These are phyloP conservation scores for Atkinsonella texensis DNA, from an alignment of 2,329 filamentous ascomycete species.

Conservation along the genomic window DNA sequence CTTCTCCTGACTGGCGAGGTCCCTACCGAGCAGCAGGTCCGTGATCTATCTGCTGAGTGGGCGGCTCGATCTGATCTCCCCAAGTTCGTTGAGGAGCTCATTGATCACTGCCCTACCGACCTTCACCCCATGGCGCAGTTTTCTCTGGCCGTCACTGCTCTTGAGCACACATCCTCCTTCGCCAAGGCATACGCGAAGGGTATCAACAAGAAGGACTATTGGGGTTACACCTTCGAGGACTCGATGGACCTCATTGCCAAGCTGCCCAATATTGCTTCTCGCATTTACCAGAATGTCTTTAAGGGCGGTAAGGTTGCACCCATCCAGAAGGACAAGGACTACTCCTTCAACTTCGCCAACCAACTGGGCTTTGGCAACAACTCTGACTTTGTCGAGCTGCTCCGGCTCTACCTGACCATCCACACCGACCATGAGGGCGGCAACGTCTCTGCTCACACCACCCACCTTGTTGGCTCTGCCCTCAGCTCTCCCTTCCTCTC, in stretches of 20 bases:
- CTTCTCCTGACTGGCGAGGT: constrained; percentile 97
- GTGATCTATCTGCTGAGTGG: constrained; percentile 96
- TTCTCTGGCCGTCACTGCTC: constrained; percentile 91
- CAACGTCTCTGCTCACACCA: constrained; percentile 97
- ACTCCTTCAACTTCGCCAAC: constrained; percentile 98
- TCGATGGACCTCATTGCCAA: constrained; percentile 99
- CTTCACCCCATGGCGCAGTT: constrained; percentile 99
- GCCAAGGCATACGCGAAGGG: constrained; percentile 98
- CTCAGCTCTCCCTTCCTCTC: constrained; percentile 97
- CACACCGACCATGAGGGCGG: constrained; percentile 99
- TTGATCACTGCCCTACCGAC: constrained; percentile 97
- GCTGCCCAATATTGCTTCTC: constrained; percentile 92
- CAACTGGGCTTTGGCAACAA: constrained; percentile 95
- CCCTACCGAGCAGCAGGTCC: constrained; percentile 94
- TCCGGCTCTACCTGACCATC: constrained; percentile 98
- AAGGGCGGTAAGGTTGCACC: constrained; percentile 97
- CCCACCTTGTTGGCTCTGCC: constrained; percentile 91
- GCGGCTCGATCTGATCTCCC: constrained; percentile 92
- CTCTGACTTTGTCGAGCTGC: constrained; percentile 92
- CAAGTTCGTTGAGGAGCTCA: constrained; percentile 98
- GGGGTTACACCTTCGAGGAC: constrained; percentile 98
- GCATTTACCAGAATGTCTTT: constrained; percentile 99
- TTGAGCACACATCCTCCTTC: constrained; percentile 96
- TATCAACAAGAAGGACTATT: constrained; percentile 99
- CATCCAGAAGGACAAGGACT: constrained; percentile 98